Evolutionary conservation across 176 grass and related monocot genomes (phyloP).

Genomic region (Raddia guianensis): DNA sequence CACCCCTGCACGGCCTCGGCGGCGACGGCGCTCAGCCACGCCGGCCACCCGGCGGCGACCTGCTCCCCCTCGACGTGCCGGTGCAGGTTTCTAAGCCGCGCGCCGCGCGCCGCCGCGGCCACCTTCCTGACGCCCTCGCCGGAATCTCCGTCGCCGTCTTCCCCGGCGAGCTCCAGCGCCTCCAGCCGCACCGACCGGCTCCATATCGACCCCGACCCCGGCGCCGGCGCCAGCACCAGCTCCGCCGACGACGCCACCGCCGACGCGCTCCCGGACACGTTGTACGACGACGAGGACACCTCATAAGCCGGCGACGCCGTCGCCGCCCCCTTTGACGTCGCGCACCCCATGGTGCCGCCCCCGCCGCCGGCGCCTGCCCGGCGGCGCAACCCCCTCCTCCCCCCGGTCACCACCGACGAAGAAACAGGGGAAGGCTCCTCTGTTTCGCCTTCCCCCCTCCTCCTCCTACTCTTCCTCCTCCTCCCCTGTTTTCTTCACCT

Average conservation of each 20-base stretch:
- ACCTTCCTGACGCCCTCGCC: not conserved
- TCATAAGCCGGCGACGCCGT: constrained; percentile 58
- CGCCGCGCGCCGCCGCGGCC: not conserved
- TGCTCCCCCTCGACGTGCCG: constrained; percentile 64
- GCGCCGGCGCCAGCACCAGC: not conserved
- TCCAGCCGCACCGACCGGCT: constrained; percentile 44
- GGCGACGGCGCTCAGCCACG: constrained; percentile 82
- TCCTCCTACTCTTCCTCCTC: constrained; percentile 18
- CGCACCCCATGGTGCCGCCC: constrained; percentile 74
- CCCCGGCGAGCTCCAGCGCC: not conserved
- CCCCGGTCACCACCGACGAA: not conserved
- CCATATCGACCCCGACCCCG: constrained; percentile 41
- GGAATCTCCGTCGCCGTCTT: not conserved
- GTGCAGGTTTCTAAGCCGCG: constrained; percentile 49
- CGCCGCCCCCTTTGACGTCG: constrained; percentile 54
- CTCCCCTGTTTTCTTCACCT: constrained; percentile 6
- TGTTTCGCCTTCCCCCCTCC: constrained; percentile 45
- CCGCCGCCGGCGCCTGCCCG: not conserved
- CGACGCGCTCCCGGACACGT: constrained; percentile 40
- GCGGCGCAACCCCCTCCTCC: constrained; percentile 1
- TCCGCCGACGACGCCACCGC: constrained; percentile 29
- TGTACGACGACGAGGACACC: constrained; percentile 29
- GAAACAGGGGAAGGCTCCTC: constrained; percentile 50
- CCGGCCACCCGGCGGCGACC: constrained; percentile 78
- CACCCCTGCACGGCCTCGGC: constrained; percentile 96